Evolutionary conservation across 805 yeast genomes (phyloP), one percentile per base, ranked within the genome.

Genomic region (Yueomyces sp.): DNA sequence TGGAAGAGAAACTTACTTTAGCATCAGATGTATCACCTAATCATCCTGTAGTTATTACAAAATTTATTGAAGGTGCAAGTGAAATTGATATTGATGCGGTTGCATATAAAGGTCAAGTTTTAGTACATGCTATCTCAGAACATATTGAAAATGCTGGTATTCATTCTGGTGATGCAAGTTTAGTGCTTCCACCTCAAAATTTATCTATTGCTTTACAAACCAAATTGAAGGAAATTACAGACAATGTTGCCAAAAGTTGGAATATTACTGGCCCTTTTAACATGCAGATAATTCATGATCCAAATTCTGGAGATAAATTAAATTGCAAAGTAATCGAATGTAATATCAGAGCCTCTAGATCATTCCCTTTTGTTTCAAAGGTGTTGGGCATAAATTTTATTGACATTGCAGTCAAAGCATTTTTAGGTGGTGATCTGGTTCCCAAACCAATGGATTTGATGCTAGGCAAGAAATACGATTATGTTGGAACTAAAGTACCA

Each of bases 131-230:
- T 47, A 84, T 90, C 47, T 85, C 95, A 51, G 98, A 92, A 67
- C 98, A 90, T 64, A 94, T 88, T 58, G 98, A 90, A 69, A 87
- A 88, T 58, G 98, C 98, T 7, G 98, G 98, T 73, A 83, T 92
- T 46, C 98, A 90, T 69, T 88, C 96, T 42, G 98, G 98, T 66
- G 98, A 90, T 67, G 98, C 98, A 44, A 87, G 97, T 31, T 76
- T 90, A 58, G 79, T 90, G 42, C 73, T 92, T 47, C 98, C 98
- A 47, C 97, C 98, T 29, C 94, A 81, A 64, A 68, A 72, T 47
- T 70, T 92, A 48, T 77, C 79, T 39, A 79, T 79, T 40, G 70
- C 66, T 19, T 72, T 79, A 42, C 70, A 88, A 74, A 66, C 56
- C 28, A 76, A 96, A 60, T 72, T 90, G 54, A 85, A 85, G 67